Conservation (phyloP, 164 flowering plant genomes). For the Macadamia integrifolia region DNA sequence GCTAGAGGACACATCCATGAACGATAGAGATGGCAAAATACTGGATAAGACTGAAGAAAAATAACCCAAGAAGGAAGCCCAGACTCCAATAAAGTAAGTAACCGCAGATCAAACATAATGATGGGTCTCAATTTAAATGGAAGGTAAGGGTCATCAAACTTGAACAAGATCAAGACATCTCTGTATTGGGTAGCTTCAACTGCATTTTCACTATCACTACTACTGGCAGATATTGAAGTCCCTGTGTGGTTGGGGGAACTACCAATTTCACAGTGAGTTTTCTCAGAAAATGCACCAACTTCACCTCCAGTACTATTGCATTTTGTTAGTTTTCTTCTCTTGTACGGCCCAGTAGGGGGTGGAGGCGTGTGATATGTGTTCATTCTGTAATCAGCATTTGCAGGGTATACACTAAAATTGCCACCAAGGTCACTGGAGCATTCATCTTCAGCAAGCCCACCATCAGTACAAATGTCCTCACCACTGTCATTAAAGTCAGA, state of each 20-base stretch:
- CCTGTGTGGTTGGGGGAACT: constrained; percentile 23
- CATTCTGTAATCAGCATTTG: constrained; percentile 16
- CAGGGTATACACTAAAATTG: constrained; percentile 28
- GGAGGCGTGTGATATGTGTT: constrained; percentile 46
- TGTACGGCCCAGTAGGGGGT: constrained; percentile 48
- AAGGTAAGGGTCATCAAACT: constrained; percentile 21
- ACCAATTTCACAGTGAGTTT: constrained; percentile 21
- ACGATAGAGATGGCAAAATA: constrained; percentile 22
- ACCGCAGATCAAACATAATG: constrained; percentile 26
- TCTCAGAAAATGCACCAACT: constrained; percentile 27
- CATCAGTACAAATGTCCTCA: not conserved
- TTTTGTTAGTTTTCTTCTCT: constrained; percentile 57
- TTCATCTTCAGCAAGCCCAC: constrained; percentile 16
- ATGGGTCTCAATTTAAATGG: constrained; percentile 24
- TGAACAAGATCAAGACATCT: constrained; percentile 20
- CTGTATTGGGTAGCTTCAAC: constrained; percentile 13
- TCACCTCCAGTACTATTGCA: constrained; percentile 23
- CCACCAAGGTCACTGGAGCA: constrained; percentile 15
- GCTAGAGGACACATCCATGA: constrained; percentile 33
- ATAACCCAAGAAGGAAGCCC: constrained; percentile 39
- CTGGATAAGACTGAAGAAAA: constrained; percentile 32
- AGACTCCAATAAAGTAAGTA: constrained; percentile 27
- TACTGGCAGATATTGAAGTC: constrained; percentile 10
- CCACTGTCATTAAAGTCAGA: constrained; percentile 5
- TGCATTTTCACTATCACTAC: constrained; percentile 11